Percentiles rank a stretch among this genome's conserved stretches.
Evolutionary conservation across 805 yeast species (phyloP).

Genomic region (Sugiyamaella lignohabitans): DNA sequence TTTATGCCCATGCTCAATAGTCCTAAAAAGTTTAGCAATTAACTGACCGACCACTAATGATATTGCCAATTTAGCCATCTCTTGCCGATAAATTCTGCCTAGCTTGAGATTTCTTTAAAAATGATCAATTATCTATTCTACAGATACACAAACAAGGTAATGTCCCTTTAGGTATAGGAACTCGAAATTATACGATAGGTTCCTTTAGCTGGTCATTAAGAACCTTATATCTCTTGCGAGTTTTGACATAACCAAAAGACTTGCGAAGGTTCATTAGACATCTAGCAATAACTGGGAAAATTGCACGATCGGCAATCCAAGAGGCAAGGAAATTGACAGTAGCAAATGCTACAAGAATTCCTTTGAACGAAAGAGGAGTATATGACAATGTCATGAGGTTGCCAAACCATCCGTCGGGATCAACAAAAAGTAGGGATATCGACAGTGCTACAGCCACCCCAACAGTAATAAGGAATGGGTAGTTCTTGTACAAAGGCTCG

Average conservation of each 20-base stretch:
- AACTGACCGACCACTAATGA: too few relatives aligned
- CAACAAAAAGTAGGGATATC: slow-evolving; percentile 46
- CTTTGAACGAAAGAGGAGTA: slow-evolving; percentile 46
- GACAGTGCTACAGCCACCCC: slow-evolving; percentile 46
- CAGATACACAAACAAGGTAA: too few relatives aligned
- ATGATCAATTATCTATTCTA: too few relatives aligned
- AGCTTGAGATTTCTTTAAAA: too few relatives aligned
- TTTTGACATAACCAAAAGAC: slow-evolving; percentile 21
- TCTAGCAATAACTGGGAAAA: slow-evolving; percentile 40
- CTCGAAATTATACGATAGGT: too few relatives aligned
- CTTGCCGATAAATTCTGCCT: too few relatives aligned
- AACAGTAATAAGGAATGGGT: slow-evolving; percentile 65
- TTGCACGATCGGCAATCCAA: slow-evolving; percentile 39
- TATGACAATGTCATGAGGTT: slow-evolving; percentile 68
- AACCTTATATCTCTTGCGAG: slow-evolving; percentile 33
- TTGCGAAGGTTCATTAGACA: slow-evolving; percentile 17
- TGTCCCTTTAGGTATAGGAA: too few relatives aligned
- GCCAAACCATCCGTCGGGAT: slow-evolving; percentile 52
- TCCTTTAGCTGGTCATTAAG: slow-evolving; percentile 17
- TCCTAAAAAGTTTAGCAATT: too few relatives aligned
- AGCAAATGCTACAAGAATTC: slow-evolving; percentile 34
- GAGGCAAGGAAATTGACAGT: slow-evolving; percentile 44
- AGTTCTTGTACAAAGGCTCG: slow-evolving; percentile 56
- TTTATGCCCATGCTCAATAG: too few relatives aligned
- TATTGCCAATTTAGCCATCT: too few relatives aligned